Percentiles rank a stretch among this genome's conserved stretches.
phyloP scores from a whole-genome alignment of 257 asterid species.

The Orobanche coerulescens region DNA sequence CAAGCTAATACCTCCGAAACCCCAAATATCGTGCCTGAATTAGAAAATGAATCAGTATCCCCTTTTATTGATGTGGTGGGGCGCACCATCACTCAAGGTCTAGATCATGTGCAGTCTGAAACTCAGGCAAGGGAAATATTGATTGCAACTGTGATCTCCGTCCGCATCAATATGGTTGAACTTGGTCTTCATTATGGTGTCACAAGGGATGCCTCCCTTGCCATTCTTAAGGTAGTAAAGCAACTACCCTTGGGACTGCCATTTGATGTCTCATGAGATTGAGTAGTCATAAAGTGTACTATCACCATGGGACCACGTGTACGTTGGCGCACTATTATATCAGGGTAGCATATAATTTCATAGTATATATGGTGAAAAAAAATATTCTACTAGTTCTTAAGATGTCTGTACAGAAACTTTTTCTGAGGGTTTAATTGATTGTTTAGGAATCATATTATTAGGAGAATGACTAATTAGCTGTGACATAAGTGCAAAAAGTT shows the following conservation, averaged over 20 bases:
- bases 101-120: slow-evolving; percentile 43
- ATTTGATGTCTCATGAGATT: slow-evolving; percentile 1
- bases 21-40: slow-evolving; percentile 61
- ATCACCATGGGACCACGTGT: background rate
- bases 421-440: background rate
- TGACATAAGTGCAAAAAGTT: background rate
- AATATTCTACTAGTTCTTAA: background rate
- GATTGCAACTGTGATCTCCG: slow-evolving; percentile 61
- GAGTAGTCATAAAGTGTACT: background rate
- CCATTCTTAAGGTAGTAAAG: slow-evolving; percentile 69
- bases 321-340: background rate
- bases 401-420: background rate
- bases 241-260: slow-evolving; percentile 11
- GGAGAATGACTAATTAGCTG: slow-evolving; percentile 10
- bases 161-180: slow-evolving; percentile 65
- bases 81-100: slow-evolving; percentile 31
- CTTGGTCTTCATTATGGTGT: slow-evolving; percentile 78
- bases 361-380: background rate
- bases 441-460: background rate
- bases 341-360: background rate
- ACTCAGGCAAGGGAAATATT: slow-evolving; percentile 37
- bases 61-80: slow-evolving; percentile 37
- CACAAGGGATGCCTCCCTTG: slow-evolving; percentile 85
- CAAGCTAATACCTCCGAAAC: slow-evolving; percentile 80
- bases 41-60: slow-evolving; percentile 40